phyloP scores from a whole-genome alignment of 2,329 filamentous ascomycete species.

The Phoma herbarum region DNA sequence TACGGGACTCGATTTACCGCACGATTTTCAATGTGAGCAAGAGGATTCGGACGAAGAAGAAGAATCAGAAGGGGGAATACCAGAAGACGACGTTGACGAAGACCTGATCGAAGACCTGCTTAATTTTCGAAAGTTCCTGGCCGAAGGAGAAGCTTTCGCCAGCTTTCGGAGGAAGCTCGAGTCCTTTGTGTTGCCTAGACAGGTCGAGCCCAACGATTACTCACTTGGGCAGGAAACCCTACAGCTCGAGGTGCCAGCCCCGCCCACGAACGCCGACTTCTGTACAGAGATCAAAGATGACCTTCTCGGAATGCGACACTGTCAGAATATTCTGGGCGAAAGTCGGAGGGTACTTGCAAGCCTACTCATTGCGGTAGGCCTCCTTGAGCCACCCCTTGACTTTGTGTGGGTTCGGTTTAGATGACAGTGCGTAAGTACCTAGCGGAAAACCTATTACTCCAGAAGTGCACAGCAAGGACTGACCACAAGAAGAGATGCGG shows the following conservation, averaged over 20 bases:
- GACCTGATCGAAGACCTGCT: not conserved
- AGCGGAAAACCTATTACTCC: no score
- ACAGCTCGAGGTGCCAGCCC: no score
- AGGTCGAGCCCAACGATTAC: not conserved
- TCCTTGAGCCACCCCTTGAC: slow-evolving; percentile 22
- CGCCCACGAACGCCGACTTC: no score
- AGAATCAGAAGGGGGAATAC: not conserved
- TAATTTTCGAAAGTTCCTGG: not conserved
- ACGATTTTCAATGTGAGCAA: not conserved
- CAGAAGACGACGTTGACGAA: not conserved
- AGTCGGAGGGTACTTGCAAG: not conserved
- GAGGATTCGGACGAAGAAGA: not conserved
- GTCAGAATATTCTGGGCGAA: not conserved
- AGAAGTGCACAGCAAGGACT: no score
- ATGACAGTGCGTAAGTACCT: slow-evolving; percentile 39
- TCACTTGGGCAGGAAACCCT: no score
- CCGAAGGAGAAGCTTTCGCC: not conserved
- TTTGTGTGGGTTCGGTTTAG: slow-evolving; percentile 24
- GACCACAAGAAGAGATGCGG: slow-evolving; percentile 24
- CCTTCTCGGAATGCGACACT: no score
- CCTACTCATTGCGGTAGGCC: not conserved
- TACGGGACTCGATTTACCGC: not conserved
- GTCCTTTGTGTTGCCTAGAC: not conserved
- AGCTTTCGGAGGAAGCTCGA: not conserved
- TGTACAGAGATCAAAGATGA: no score